These are phyloP conservation scores for Medicago lupulina DNA, from an alignment of 306 rosid genomes.

Conservation along the genomic window DNA sequence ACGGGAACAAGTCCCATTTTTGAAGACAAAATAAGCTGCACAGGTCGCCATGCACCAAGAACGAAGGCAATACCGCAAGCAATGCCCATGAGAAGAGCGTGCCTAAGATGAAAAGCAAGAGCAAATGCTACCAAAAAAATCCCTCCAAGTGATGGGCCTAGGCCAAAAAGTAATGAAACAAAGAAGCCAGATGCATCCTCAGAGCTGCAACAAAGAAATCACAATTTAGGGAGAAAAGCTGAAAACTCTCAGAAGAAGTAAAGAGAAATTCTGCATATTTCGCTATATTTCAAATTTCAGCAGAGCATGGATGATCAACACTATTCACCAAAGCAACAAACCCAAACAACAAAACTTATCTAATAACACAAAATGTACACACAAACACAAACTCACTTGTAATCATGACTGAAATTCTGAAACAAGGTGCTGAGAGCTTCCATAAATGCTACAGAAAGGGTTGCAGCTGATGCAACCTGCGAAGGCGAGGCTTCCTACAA, in stretches of 20 bases:
- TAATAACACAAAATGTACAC: neutral
- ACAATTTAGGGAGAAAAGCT: constrained; percentile 2
- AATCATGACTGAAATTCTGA: constrained; percentile 84
- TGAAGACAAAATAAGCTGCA: constrained; percentile 75
- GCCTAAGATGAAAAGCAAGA: constrained; percentile 80
- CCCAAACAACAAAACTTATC: constrained; percentile 15
- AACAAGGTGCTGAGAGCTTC: constrained; percentile 96
- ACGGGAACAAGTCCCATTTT: constrained; percentile 80
- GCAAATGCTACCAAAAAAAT: constrained; percentile 75
- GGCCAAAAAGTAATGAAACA: constrained; percentile 93
- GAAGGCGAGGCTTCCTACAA: constrained; percentile 91
- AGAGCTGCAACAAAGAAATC: constrained; percentile 64
- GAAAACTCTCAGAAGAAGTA: constrained; percentile 10
- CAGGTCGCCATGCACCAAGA: constrained; percentile 95
- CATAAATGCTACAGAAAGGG: constrained; percentile 96
- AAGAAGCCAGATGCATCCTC: constrained; percentile 99
- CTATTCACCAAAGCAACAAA: constrained; percentile 7
- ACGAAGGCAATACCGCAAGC: constrained; percentile 98
- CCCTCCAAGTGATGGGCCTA: constrained; percentile 96
- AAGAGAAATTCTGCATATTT: constrained; percentile 22
- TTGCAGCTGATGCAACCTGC: constrained; percentile 93
- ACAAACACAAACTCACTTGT: constrained; percentile 65
- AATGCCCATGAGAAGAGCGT: constrained; percentile 93
- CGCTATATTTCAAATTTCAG: neutral
- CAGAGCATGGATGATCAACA: constrained; percentile 25